Evolutionary conservation across 768 basidiomycete genomes (phyloP).

Genomic region (Suillus subalutaceus): DNA sequence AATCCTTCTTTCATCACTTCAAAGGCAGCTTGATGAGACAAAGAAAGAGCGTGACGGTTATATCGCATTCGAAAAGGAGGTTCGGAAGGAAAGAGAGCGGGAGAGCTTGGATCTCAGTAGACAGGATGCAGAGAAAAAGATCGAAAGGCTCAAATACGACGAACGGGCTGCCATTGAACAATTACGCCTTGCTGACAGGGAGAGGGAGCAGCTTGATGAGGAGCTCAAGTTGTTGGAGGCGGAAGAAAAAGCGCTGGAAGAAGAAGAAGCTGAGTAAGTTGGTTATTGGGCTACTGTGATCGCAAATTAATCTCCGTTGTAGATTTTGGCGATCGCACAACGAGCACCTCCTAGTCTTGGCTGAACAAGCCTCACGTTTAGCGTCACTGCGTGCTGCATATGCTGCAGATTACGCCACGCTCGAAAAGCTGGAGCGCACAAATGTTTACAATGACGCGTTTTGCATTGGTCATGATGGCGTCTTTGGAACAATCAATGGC

Average conservation of each 20-base stretch:
- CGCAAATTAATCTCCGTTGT: slow-evolving; percentile 9
- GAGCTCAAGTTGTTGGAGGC: slow-evolving; percentile 71
- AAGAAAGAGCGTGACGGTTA: slow-evolving; percentile 93
- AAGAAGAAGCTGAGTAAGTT: slow-evolving; percentile 82
- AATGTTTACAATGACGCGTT: slow-evolving; percentile 97
- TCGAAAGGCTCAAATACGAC: slow-evolving; percentile 70
- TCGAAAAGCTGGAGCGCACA: slow-evolving; percentile 85
- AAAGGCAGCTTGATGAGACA: slow-evolving; percentile 84
- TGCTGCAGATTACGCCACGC: slow-evolving; percentile 70
- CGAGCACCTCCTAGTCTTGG: slow-evolving; percentile 63
- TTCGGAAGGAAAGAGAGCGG: slow-evolving; percentile 78
- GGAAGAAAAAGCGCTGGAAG: slow-evolving; percentile 78
- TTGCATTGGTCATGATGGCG: slow-evolving; percentile 92
- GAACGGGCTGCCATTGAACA: slow-evolving; percentile 73
- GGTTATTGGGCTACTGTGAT: slow-evolving; percentile 6
- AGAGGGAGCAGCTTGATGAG: slow-evolving; percentile 72
- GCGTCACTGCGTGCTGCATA: slow-evolving; percentile 78
- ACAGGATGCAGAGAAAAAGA: slow-evolving; percentile 72
- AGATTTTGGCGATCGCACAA: slow-evolving; percentile 88
- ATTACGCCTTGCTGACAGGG: slow-evolving; percentile 73
- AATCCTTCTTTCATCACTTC: slow-evolving; percentile 72
- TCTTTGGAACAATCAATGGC: slow-evolving; percentile 98
- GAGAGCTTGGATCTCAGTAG: slow-evolving; percentile 61
- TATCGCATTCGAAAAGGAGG: slow-evolving; percentile 88
- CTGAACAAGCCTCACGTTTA: slow-evolving; percentile 69